Percentiles rank a stretch among this genome's conserved stretches.
Evolutionary conservation across 1,284 basidiomycete species (phyloP).

Genomic region (Cutaneotrichosporon sp.): DNA sequence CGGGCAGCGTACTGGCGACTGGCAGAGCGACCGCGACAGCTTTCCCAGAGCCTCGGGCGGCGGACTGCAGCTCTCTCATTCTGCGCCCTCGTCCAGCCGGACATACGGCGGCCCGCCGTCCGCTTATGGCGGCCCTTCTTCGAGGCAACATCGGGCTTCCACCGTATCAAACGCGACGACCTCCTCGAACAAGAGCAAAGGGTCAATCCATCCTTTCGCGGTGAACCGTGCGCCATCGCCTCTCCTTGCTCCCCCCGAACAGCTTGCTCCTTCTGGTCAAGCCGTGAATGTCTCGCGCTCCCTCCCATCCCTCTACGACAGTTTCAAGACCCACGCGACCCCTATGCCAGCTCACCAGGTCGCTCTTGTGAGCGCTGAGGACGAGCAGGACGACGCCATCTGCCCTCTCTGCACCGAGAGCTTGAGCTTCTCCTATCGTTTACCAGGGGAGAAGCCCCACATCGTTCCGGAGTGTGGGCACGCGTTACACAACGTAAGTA

Average conservation of each 20-base stretch:
- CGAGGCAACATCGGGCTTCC: conserved; percentile 16
- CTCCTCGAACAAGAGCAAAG: conserved; percentile 18
- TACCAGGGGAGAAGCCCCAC: conserved; percentile 93
- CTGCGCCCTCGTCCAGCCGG: conserved; percentile 3
- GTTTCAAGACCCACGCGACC: conserved; percentile 20
- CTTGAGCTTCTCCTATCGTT: conserved; percentile 49
- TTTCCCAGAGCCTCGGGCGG: background rate
- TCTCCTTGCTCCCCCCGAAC: conserved; percentile 4
- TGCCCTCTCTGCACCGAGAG: conserved; percentile 54
- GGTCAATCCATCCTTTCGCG: conserved; percentile 41
- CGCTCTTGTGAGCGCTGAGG: conserved; percentile 40
- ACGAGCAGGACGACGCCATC: conserved; percentile 41
- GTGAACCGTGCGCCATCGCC: conserved; percentile 25
- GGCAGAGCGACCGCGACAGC: background rate
- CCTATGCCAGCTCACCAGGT: conserved; percentile 40
- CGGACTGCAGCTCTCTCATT: conserved; percentile 4
- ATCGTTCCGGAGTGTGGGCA: conserved; percentile 97
- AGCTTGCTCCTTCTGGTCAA: background rate
- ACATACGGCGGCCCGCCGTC: background rate
- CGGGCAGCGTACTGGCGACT: background rate
- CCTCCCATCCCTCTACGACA: conserved; percentile 32
- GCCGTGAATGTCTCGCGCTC: conserved; percentile 28
- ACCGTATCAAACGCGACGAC: conserved; percentile 25
- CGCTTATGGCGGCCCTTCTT: background rate
- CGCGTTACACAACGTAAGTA: conserved; percentile 81